These are phyloP conservation scores for Emmonsiellopsis sp. DNA, from an alignment of 2,329 filamentous ascomycete species.

Conservation along the genomic window DNA sequence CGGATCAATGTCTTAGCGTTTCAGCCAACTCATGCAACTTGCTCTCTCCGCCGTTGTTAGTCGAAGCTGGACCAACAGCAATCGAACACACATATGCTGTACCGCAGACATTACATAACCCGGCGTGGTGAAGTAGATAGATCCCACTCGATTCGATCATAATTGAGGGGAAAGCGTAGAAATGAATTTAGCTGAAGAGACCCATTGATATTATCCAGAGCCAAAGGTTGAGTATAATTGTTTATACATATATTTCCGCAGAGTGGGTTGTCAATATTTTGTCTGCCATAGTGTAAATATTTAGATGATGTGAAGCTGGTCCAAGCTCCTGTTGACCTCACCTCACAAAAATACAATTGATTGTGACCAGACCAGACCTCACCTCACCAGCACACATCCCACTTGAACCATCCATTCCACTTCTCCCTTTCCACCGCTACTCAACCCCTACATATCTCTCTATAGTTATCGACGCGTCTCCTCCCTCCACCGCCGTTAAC, in stretches of 20 bases:
- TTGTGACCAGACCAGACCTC: background rate
- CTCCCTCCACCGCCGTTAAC: constrained; percentile 3
- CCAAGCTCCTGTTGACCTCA: constrained; percentile 29
- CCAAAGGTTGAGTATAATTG: background rate
- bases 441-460: background rate
- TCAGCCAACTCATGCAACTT: background rate
- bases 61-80: background rate
- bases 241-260: background rate
- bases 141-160: too few species aligned
- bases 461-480: background rate
- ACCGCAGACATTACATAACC: background rate
- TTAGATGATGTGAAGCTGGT: constrained; percentile 16
- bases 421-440: background rate
- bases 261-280: background rate
- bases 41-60: background rate
- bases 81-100: background rate
- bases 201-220: too few species aligned
- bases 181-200: too few species aligned
- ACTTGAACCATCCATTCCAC: background rate
- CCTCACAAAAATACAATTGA: constrained; percentile 10
- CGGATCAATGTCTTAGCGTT: background rate
- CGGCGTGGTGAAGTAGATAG: background rate
- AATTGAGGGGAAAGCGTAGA: background rate
- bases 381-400: background rate
- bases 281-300: background rate